Base-by-base conservation (phyloP, 768 basidiomycete genomes). In the Paxillus rubicundulus region DNA sequence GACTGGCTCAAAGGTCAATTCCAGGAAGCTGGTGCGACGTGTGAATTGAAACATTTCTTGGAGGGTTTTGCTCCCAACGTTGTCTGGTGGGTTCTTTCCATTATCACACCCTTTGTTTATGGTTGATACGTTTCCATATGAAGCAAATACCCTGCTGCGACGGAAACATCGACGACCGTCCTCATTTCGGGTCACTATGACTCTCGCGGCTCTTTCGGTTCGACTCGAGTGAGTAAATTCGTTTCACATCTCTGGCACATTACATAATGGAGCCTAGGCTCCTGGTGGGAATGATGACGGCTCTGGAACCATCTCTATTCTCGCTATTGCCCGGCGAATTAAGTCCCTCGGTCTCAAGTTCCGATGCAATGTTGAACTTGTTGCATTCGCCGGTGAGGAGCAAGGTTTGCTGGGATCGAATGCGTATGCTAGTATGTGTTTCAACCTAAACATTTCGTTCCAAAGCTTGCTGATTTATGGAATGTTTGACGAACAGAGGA, bases 101-200 rank as follows among this genome's bases (percentile, higher is more conserved):
- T 13, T 12, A 18, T 32, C 8, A 47, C 27, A 51, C 33, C 32
- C 27, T 34, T 49, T 45, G 37, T 10, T 7, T 18, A n/a, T 4
- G 18, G 47, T 18, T n/a, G 12, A 33, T 34, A n/a, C 34, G 21
- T 24, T 17, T 10, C 7, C 8, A 17, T 47, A 42, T 30, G 16
- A 59, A 88, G 89, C 64, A 77, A 81, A 39, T 90, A 89, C 59
- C 49, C 73, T 2, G 68, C 82, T 7, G 70, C 73, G n/a, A 73
- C 72, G 40, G 73, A 84, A 34, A 83, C 83, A 2, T 82, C 75
- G 33, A 77, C 84, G 24, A 84, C 77, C 2, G 81, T 93, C 39
- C 74, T 97, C 44, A 73, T 96, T 47, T 86, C 86, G 51, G 90
- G 85, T 2, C 94, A 96, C 67, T 97, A 95, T 63, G 92, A 97